phyloP scores from a whole-genome alignment of 129 eudicot genomes.

The Calendula officinalis region DNA sequence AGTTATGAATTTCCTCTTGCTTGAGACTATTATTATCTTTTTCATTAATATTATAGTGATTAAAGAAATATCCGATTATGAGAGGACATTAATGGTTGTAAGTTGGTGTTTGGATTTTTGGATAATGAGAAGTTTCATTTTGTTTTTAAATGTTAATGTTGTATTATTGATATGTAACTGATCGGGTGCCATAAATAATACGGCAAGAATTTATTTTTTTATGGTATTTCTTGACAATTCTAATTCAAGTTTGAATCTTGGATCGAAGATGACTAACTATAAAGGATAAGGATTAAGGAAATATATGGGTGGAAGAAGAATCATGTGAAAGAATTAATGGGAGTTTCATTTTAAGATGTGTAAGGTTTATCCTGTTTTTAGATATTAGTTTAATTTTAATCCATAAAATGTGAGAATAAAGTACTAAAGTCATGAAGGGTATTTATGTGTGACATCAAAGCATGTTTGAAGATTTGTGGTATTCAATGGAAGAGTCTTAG shows the following conservation, averaged over 20 bases:
- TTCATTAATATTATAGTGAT: conserved; percentile 25
- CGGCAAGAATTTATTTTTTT: conserved; percentile 14
- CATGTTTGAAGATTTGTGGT: conserved; percentile 43
- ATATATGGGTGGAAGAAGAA: conserved; percentile 32
- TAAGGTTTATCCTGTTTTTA: conserved; percentile 3
- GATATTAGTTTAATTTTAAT: conserved; percentile 14
- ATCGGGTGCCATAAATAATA: conserved; percentile 15
- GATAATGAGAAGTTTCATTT: conserved; percentile 19
- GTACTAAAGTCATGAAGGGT: conserved; percentile 22
- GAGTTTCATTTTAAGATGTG: conserved; percentile 19
- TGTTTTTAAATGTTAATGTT: conserved; percentile 18
- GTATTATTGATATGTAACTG: conserved; percentile 3
- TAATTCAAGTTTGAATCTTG: conserved; percentile 16
- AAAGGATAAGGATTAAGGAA: conserved; percentile 31
- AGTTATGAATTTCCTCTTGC: conserved; percentile 34
- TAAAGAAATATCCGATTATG: conserved; percentile 23
- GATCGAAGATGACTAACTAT: conserved; percentile 30
- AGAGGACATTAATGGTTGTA: conserved; percentile 36
- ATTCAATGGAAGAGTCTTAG: conserved; percentile 36
- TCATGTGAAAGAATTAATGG: conserved; percentile 34
- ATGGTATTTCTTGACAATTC: conserved; percentile 5
- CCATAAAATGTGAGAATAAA: conserved; percentile 13
- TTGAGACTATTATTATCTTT: conserved; percentile 28
- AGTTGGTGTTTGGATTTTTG: conserved; percentile 29
- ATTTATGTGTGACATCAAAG: conserved; percentile 32